Evolutionary conservation across 2,329 filamentous ascomycete genomes (phyloP).

Genomic region (Claviceps sp.): DNA sequence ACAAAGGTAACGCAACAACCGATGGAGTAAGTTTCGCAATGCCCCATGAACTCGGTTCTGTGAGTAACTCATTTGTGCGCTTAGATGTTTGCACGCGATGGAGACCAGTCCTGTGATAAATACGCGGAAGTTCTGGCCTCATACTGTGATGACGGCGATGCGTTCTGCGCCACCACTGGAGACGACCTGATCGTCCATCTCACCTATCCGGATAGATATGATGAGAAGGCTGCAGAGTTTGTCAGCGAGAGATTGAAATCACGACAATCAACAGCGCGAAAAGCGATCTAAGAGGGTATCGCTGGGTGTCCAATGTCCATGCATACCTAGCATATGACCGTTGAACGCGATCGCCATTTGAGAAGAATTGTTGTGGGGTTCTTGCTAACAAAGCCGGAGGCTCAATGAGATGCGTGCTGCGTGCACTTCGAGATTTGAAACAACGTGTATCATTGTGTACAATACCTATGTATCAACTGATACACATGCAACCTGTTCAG

Average conservation of each 20-base stretch:
- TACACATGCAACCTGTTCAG: no score
- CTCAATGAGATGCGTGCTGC: no score
- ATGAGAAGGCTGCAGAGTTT: neutral
- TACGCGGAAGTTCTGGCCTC: neutral
- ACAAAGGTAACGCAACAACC: neutral
- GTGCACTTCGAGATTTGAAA: no score
- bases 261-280: neutral
- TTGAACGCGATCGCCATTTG: neutral
- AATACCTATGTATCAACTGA: no score
- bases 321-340: neutral
- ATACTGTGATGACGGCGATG: neutral
- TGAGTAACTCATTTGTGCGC: neutral
- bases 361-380: no score
- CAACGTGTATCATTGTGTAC: no score
- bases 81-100: neutral
- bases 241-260: neutral
- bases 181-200: neutral
- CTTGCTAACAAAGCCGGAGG: no score
- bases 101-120: neutral
- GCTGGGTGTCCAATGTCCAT: neutral
- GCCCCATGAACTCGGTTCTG: no score
- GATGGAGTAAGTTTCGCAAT: neutral
- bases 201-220: neutral
- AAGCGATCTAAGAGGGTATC: neutral
- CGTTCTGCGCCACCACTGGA: neutral